Base-by-base conservation (phyloP, 2,329 filamentous ascomycete species). In the Ophiostoma populinum region DNA sequence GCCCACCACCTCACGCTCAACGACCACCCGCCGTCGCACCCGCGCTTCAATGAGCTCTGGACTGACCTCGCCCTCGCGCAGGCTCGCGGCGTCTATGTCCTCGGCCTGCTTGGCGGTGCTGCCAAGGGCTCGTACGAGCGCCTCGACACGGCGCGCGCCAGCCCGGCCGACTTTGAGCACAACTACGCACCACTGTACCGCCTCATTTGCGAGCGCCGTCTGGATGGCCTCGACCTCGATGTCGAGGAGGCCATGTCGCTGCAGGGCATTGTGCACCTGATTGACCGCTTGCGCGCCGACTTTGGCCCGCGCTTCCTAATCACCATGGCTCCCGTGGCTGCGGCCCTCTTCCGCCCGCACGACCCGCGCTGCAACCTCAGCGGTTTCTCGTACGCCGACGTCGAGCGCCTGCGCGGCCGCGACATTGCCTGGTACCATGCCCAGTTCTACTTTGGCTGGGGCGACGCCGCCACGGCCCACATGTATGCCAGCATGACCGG, bases 371-470 rank as follows among this genome's bases (percentile, higher is more conserved):
- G 68, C 36, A 75, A 80, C 51, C 59, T 90, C 1, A 79, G 72
- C 31, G 81, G 80, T 0, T 87, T 87, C 50, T 67, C 72, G 45
- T 86, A 90, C 51, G 64, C 70, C 20, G 63, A 71, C 24, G 61
- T 87, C 6, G 80, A 87, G 51, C 63, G 63, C 19, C 61, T 66
- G 53, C 61, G 72, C 16, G 74, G 74, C 1, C 49, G 52, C 12
- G 64, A 76, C 41, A 77, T 87, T 16, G 66, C 65, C 1, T 90
- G 79, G 78, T 87, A 87, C 50, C 86, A 87, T 46, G 63, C 76
- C 10, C 81, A 87, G 47, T 86, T 87, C 52, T 87, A 90, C 58
- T 83, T 80, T 47, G 80, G 80, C 1, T 87, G 81, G 80, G 78
- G 79, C 5, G 71, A 73, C 32, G 70, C 74, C 1, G 57, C 63